phyloP scores from a whole-genome alignment of 495 filamentous ascomycete species.

The Parathielavia hyrcaniae region DNA sequence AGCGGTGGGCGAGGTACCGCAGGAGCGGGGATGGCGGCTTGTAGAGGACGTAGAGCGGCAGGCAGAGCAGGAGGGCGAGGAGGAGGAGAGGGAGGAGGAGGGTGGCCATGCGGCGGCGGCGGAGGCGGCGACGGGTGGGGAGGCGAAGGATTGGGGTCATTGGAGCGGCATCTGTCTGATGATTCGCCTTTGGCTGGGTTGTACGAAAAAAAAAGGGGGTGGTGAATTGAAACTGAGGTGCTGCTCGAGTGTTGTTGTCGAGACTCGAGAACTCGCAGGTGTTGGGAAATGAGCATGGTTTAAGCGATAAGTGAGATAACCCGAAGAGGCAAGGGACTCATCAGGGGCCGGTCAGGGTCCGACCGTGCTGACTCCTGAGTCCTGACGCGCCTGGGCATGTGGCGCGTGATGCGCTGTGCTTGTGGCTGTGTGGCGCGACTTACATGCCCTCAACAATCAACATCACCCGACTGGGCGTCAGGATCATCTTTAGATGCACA shows the following conservation, averaged over 20 bases:
- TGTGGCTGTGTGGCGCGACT: slow-evolving; percentile 4
- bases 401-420: neutral
- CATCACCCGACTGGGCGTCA: neutral
- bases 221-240: neutral
- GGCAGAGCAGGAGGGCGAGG: slow-evolving; percentile 42
- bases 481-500: neutral
- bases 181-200: neutral
- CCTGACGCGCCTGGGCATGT: neutral
- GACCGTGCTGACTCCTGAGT: no score
- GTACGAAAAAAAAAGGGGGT: neutral
- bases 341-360: no score
- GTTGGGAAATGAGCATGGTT: slow-evolving; percentile 1
- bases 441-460: neutral
- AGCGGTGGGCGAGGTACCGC: slow-evolving; percentile 57
- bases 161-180: neutral
- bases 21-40: slow-evolving; percentile 65
- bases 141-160: slow-evolving; percentile 38
- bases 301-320: no score
- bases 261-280: neutral
- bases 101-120: slow-evolving; percentile 49
- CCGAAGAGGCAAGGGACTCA: no score
- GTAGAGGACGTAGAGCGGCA: slow-evolving; percentile 62
- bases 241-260: no score
- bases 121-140: slow-evolving; percentile 49
- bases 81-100: slow-evolving; percentile 47